Conservation (phyloP, 2,329 filamentous ascomycete species). For the Rhexocercosporidium sp. region DNA sequence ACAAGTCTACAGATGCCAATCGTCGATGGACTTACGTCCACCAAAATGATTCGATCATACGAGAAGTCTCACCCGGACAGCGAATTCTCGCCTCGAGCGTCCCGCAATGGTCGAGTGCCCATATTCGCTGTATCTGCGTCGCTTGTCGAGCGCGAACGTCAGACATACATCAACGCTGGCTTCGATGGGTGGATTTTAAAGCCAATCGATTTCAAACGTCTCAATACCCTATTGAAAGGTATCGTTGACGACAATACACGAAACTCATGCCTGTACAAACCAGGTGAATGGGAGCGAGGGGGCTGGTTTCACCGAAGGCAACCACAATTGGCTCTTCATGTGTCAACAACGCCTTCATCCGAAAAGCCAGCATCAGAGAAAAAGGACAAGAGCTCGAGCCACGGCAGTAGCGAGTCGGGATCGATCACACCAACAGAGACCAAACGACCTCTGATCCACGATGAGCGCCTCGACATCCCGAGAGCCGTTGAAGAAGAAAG, state of each 20-base stretch:
- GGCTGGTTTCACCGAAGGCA: conserved; percentile 70
- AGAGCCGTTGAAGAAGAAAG: not conserved
- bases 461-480: conserved; percentile 22
- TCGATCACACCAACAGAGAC: conserved; percentile 18
- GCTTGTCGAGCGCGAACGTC: conserved; percentile 70
- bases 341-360: conserved; percentile 19
- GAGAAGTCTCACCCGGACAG: conserved; percentile 60
- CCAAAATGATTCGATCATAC: conserved; percentile 80
- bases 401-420: conserved; percentile 28
- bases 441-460: conserved; percentile 21
- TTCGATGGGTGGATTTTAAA: conserved; percentile 94
- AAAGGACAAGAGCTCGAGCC: conserved; percentile 5
- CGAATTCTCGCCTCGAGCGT: conserved; percentile 62
- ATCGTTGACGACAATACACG: conserved; percentile 67
- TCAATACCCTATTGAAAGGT: conserved; percentile 71
- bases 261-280: conserved; percentile 67
- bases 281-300: conserved; percentile 81
- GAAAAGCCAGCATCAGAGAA: conserved; percentile 8
- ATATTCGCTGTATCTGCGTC: conserved; percentile 90
- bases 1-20: conserved; percentile 78
- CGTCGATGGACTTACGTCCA: conserved; percentile 80
- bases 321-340: conserved; percentile 15
- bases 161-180: conserved; percentile 75
- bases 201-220: conserved; percentile 79
- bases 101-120: conserved; percentile 69